Conservation (phyloP, 2,329 filamentous ascomycete genomes). For the Diaporthe caulivora region DNA sequence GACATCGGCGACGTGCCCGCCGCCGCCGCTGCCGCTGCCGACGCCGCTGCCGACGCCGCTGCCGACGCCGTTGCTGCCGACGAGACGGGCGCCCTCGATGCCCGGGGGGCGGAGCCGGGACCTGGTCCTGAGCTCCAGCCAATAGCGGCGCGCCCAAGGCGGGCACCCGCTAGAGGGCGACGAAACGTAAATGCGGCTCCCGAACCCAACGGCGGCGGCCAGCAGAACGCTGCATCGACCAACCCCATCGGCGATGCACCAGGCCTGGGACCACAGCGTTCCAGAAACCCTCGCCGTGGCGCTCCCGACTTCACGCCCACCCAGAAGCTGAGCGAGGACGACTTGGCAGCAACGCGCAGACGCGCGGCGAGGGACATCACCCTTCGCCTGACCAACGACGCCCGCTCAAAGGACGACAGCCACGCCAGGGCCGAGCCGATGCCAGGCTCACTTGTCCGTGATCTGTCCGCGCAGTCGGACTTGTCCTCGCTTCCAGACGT, state of each 20-base stretch:
- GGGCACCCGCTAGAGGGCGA: constrained; percentile 37
- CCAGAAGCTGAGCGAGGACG: constrained; percentile 35
- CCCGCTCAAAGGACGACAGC: constrained; percentile 29
- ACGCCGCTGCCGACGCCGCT: neutral
- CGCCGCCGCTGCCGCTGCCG: neutral
- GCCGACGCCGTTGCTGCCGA: constrained; percentile 1
- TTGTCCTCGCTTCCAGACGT: constrained; percentile 40
- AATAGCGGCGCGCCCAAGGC: constrained; percentile 37
- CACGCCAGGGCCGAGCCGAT: constrained; percentile 29
- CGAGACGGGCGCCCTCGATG: constrained; percentile 14
- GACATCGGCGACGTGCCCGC: neutral
- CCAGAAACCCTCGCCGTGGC: constrained; percentile 37
- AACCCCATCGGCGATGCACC: constrained; percentile 10
- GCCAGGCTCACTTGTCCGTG: constrained; percentile 4
- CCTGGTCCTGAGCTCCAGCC: constrained; percentile 34
- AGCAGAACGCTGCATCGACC: constrained; percentile 28
- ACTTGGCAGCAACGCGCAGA: constrained; percentile 29
- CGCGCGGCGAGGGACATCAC: constrained; percentile 32
- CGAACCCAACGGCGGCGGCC: constrained; percentile 28
- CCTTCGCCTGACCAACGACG: constrained; percentile 31
- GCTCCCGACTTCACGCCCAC: constrained; percentile 38
- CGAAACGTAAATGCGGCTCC: constrained; percentile 34
- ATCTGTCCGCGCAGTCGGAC: constrained; percentile 32
- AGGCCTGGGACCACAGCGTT: constrained; percentile 21
- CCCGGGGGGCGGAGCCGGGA: constrained; percentile 25